Base-by-base conservation (phyloP, 192 early-diverging fungal species). In the Backusella australiensis region DNA sequence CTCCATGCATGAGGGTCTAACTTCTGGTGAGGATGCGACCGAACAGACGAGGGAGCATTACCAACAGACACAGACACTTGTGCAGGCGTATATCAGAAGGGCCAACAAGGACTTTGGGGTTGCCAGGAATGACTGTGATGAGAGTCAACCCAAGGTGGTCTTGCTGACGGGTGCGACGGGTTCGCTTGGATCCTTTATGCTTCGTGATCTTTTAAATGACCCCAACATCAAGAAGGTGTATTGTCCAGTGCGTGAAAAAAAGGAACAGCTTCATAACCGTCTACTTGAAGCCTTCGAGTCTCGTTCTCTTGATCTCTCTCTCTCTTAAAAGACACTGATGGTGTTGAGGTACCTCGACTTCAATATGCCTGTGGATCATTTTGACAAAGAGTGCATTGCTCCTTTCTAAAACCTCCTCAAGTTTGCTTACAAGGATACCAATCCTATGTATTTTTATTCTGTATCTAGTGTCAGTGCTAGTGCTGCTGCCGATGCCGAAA, bases 141-240 rank as follows among this genome's bases (percentile, higher is more conserved):
- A 67, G 44, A 26, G 42, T n/a, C 4, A 71, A 52, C 72, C 53
- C 3, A 35, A 69, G 29, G 78, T 79, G 15, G 76, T 80, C 34
- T 52, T 80, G 32, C 26, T 80, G 23, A 80, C 82, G 1, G 82
- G 82, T 26, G 76, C 78, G 11, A 83, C 78, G 21, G 82, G 78
- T 8, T 77, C 78, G 11, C n/a, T 83, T 21, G 82, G 78, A 15
- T 72, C 76, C 17, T 67, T 79, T 21, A 17, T 77, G 4, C 14
- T 83, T 29, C 12, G 65, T 3, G 76, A 69, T 29, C 46, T 83
- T 2, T 69, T 83, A 4, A 36, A 74, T 34, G 44, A 67, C 19
- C 71, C 72, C 2, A 23, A 29, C 8, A 69, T 76, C 14, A 66
- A 53, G 41, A 80, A 69, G 14, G 78, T 83, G 0, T 83, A 78